A percentile compares a stretch with the other conserved stretches of the same genome.
Evolutionary conservation across 2,329 filamentous ascomycete genomes (phyloP).

Genomic region (Colletotrichum shisoi): DNA sequence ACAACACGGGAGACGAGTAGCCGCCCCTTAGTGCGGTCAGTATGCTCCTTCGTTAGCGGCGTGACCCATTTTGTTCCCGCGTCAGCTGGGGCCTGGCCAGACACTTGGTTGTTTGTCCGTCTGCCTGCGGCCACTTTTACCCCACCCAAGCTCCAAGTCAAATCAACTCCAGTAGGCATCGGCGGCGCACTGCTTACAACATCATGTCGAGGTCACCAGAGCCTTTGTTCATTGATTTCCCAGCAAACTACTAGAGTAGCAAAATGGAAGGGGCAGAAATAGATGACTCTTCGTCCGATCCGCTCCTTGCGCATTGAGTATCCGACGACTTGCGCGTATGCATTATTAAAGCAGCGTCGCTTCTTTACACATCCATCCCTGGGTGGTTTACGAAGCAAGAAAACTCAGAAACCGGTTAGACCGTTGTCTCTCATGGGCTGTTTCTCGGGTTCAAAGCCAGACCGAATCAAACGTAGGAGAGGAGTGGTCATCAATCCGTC

Average conservation of each 20-base stretch:
- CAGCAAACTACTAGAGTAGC: background rate
- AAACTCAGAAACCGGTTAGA: conserved; percentile 21
- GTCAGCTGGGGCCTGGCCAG: conserved; percentile 9
- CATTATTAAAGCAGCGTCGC: conserved; percentile 18
- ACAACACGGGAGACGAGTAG: background rate
- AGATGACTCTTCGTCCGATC: background rate
- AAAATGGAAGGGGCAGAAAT: background rate
- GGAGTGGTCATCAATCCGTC: conserved; percentile 18
- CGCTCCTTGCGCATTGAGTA: conserved; percentile 11
- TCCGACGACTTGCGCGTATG: conserved; percentile 3
- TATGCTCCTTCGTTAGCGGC: background rate
- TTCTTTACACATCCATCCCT: conserved; percentile 5
- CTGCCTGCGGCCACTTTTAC: conserved; percentile 6
- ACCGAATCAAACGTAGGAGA: background rate
- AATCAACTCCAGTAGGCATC: background rate
- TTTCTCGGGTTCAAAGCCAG: conserved; percentile 2
- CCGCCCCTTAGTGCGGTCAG: background rate
- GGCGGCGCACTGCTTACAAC: conserved; percentile 8
- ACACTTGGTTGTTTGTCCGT: background rate
- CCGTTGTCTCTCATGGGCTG: conserved; percentile 19
- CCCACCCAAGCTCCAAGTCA: background rate
- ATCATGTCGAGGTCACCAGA: background rate
- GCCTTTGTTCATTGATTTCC: background rate
- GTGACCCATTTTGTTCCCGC: conserved; percentile 1
- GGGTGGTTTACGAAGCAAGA: conserved; percentile 13